Conservation (phyloP, 768 basidiomycete genomes). For the Phylloporus scabripes region DNA sequence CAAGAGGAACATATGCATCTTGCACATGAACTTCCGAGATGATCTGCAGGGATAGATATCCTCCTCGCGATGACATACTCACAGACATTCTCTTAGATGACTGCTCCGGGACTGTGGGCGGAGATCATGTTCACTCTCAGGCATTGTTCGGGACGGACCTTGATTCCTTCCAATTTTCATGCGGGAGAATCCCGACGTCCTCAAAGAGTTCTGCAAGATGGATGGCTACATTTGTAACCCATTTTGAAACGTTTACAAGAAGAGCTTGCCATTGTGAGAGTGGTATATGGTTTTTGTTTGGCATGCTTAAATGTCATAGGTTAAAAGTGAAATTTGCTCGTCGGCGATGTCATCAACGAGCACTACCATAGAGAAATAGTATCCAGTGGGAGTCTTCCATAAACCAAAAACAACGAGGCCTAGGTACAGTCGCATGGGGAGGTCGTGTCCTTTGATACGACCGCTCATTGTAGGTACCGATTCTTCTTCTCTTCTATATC, state of each 20-base stretch:
- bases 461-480: no score
- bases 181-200: background rate
- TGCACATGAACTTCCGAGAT: background rate
- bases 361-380: background rate
- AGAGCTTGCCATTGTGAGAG: background rate
- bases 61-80: background rate
- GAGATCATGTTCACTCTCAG: background rate
- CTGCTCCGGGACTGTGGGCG: background rate
- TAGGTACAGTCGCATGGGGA: background rate
- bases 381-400: background rate
- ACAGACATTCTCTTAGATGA: background rate
- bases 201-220: background rate
- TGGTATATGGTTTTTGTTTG: no score
- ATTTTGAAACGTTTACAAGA: no score
- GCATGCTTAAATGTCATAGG: no score
- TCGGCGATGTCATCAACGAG: background rate
- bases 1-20: background rate
- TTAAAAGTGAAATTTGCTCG: background rate
- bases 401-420: background rate
- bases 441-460: no score
- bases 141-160: background rate
- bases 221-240: background rate
- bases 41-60: background rate
- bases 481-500: no score
- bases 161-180: background rate